phyloP scores from a whole-genome alignment of 108 stramenopile genomes.

The Cyclotella atomus region DNA sequence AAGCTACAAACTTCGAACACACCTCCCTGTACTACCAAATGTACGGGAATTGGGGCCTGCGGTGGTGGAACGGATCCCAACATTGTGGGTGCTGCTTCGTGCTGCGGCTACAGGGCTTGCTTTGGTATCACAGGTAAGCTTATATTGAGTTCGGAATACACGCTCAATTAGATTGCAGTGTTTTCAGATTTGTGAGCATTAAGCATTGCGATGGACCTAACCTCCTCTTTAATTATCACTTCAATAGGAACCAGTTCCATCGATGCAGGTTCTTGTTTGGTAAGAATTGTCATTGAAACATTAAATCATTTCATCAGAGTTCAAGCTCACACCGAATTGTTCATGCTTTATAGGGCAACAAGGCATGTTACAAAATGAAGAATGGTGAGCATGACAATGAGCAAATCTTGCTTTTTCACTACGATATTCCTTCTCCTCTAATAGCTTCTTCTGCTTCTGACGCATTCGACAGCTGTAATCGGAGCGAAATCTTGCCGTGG shows the following conservation, averaged over 20 bases:
- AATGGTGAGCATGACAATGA: neutral
- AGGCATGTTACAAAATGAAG: neutral
- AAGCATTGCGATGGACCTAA: too few species aligned
- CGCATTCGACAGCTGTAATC: neutral
- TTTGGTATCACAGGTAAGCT: neutral
- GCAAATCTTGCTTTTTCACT: too few species aligned
- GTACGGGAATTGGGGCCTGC: neutral
- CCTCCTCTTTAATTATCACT: neutral
- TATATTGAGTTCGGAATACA: too few species aligned
- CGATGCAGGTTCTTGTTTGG: neutral
- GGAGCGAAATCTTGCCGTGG: conserved; percentile 2
- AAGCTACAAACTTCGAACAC: conserved; percentile 4
- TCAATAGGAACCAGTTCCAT: neutral
- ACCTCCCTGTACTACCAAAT: neutral
- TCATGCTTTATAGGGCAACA: too few species aligned
- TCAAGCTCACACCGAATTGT: neutral
- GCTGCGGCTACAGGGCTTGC: conserved; percentile 2
- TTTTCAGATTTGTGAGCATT: too few species aligned
- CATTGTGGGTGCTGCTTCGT: neutral
- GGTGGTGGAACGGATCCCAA: neutral
- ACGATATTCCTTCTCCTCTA: too few species aligned
- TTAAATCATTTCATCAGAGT: neutral
- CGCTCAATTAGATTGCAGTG: too few species aligned
- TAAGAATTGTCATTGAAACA: neutral
- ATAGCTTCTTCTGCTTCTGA: neutral